These are phyloP conservation scores for Xylaria sp. DNA, from an alignment of 495 filamentous ascomycete genomes.

Conservation along the genomic window DNA sequence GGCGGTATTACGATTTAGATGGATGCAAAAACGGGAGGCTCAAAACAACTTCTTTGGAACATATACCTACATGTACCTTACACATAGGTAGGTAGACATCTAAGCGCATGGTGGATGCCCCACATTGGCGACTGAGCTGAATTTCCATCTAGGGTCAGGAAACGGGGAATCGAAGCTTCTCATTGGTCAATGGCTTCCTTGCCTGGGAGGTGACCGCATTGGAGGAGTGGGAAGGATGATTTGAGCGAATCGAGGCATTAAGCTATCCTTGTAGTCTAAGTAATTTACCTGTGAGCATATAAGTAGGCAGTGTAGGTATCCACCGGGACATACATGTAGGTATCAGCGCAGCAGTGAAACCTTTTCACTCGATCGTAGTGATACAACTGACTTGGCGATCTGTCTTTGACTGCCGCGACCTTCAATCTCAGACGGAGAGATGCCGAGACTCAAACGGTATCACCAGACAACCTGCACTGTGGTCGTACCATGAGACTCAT, in stretches of 20 bases:
- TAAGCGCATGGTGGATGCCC: background rate
- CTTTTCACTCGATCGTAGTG: background rate
- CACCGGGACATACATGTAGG: background rate
- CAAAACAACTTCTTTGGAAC: background rate
- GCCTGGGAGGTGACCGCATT: background rate
- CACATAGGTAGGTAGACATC: background rate
- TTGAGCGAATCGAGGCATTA: background rate
- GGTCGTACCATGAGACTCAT: background rate
- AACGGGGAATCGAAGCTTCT: conserved; percentile 16
- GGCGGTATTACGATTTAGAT: background rate
- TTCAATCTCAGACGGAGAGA: background rate
- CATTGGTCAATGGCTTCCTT: conserved; percentile 23
- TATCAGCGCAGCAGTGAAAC: background rate
- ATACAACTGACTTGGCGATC: background rate
- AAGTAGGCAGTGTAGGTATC: too few relatives aligned
- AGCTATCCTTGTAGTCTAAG: background rate
- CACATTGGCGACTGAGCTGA: conserved; percentile 10
- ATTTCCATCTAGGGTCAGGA: conserved; percentile 17
- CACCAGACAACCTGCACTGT: background rate
- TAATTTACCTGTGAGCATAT: background rate
- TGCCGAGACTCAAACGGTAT: conserved; percentile 3
- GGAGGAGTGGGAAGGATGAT: background rate
- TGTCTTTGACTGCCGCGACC: background rate
- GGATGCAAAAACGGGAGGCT: background rate
- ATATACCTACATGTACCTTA: too few relatives aligned